Evolutionary conservation across 805 yeast species (phyloP), one percentile per base, ranked within the genome.

Genomic region (Nakazawaea wyomingensis): DNA sequence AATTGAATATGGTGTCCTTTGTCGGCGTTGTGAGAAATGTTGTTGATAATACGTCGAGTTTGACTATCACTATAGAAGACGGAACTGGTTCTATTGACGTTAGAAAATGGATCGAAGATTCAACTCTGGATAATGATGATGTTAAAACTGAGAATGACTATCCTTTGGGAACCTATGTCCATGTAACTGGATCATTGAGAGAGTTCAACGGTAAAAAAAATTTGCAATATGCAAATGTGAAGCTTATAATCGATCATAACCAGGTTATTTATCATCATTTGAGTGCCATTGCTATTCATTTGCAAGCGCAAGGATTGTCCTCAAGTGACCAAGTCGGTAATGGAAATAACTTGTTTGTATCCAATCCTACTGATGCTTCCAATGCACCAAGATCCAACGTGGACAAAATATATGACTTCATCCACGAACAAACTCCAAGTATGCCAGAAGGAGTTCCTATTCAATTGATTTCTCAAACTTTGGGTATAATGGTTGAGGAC

Each of bases 361-460:
- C 45, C 10, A 39, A 42, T 5, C 34, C 38, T 5, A 14, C 28
- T 5, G 8, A 10, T 14, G 6, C 21, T 11, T 61, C 66, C 16
- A 71, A 66, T 28, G 65, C 64, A 26, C 53, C 65, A 17, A 57
- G 54, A 31, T 49, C 49, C 35, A 63, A 54, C 31, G 54, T 65
- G n/a, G 80, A 77, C 38, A 65, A 59, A 51, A 69, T 80, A 42
- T 61, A 69, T 46, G 66, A 69, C 17, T 69, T 76, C 39, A 65
- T 80, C 46, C 61, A 68, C 52, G 70, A 73, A 47, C 65, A 74
- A 55, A 61, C 82, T 43, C 65, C 70, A 48, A 65, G 71, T 39
- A 82, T 80, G 85, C 75, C 71, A 36, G 89, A 84, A 56, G 91
- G 91, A 51, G 88, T 84, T n/a, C 88, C 86, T 18, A 65, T 78